A percentile compares a stretch with the other conserved stretches of the same genome.
Conservation (phyloP, 306 rosid species). For the Dryas octopetala region DNA sequence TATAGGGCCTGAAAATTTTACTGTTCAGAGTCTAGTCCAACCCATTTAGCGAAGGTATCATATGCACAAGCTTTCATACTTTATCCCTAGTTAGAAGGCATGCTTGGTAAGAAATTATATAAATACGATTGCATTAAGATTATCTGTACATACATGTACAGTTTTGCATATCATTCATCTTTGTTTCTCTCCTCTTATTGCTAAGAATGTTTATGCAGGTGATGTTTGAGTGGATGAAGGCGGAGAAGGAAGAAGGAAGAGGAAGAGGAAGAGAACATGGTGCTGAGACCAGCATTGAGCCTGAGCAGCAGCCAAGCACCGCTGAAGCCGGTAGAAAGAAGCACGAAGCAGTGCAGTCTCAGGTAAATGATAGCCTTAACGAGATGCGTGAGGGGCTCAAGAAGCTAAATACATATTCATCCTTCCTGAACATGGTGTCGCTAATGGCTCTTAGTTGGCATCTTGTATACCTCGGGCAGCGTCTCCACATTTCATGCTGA, state of each 20-base stretch:
- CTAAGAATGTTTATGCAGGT: constrained; percentile 32
- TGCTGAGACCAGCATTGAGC: background rate
- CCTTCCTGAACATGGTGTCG: constrained; percentile 50
- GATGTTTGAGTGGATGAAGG: constrained; percentile 71
- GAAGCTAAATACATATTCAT: constrained; percentile 60
- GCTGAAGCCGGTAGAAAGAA: constrained; percentile 7
- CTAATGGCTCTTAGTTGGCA: constrained; percentile 75
- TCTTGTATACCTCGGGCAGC: constrained; percentile 56
- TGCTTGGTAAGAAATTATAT: no score
- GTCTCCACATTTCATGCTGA: constrained; percentile 9
- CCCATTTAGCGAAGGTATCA: no score
- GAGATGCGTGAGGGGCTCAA: constrained; percentile 49
- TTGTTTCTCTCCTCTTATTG: background rate
- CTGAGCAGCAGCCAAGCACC: constrained; percentile 9
- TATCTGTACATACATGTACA: no score
- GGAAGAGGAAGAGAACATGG: constrained; percentile 57
- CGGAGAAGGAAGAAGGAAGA: constrained; percentile 79
- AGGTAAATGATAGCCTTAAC: constrained; percentile 18
- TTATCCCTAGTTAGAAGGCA: no score
- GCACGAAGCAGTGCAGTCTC: constrained; percentile 35
- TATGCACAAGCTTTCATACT: no score
- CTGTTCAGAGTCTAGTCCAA: no score
- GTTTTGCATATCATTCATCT: background rate
- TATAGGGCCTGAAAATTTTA: no score
- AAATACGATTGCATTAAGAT: no score